These are phyloP conservation scores for Theobroma grandiflorum DNA, from an alignment of 441 rosid genomes.

Conservation along the genomic window DNA sequence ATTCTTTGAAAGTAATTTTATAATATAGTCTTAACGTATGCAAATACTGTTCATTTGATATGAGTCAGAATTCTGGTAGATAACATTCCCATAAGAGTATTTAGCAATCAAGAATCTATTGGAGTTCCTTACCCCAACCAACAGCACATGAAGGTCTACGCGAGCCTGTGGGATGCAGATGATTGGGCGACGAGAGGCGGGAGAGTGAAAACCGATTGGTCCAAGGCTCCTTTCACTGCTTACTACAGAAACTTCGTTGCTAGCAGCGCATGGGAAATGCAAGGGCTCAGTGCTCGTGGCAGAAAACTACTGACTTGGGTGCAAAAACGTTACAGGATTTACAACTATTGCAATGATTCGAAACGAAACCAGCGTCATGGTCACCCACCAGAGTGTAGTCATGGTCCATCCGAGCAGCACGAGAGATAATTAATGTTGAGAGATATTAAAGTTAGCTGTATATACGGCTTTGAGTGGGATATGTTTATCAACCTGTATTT, in stretches of 20 bases:
- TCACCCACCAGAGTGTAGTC: conserved; percentile 22
- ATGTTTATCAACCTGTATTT: neutral
- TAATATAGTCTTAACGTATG: too few relatives aligned
- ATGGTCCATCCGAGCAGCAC: neutral
- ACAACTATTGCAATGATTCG: conserved; percentile 22
- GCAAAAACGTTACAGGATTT: conserved; percentile 8
- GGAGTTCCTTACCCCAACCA: conserved; percentile 45
- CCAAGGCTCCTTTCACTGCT: conserved; percentile 44
- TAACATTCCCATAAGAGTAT: conserved; percentile 41
- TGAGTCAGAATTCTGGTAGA: conserved; percentile 51
- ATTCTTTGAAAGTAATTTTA: too few relatives aligned
- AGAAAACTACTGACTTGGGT: conserved; percentile 20
- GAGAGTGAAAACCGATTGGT: conserved; percentile 43
- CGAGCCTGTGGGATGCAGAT: conserved; percentile 46
- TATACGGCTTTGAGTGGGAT: neutral
- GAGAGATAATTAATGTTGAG: conserved; percentile 13
- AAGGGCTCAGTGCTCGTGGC: conserved; percentile 4
- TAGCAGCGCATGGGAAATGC: conserved; percentile 2
- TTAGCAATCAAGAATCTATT: conserved; percentile 35
- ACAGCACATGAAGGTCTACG: conserved; percentile 40
- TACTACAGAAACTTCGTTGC: conserved; percentile 37
- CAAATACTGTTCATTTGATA: neutral
- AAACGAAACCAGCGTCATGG: neutral
- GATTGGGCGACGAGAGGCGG: conserved; percentile 52
- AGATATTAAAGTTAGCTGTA: conserved; percentile 14